phyloP scores from a whole-genome alignment of 106 monocot genomes.

The Platanthera zijinensis region DNA sequence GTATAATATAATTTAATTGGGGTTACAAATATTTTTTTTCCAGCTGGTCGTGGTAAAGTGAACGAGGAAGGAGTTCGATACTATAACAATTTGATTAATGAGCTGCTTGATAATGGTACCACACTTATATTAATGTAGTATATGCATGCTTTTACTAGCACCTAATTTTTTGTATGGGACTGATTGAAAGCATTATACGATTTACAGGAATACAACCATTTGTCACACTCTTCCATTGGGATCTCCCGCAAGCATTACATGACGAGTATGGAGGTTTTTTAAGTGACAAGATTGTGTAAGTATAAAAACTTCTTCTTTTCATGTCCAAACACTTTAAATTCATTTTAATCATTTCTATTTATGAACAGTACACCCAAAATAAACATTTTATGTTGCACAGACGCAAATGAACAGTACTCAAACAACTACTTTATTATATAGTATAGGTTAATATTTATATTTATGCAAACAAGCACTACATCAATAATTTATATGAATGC shows the following conservation, averaged over 20 bases:
- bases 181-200: neutral
- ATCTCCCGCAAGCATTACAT: constrained; percentile 37
- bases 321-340: too few relatives aligned
- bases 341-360: too few relatives aligned
- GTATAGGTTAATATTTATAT: too few relatives aligned
- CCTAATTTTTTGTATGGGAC: neutral
- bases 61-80: constrained; percentile 42
- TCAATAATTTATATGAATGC: neutral
- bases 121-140: neutral
- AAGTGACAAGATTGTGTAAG: constrained; percentile 21
- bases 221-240: constrained; percentile 57
- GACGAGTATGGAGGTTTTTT: constrained; percentile 42
- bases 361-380: too few relatives aligned
- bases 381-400: too few relatives aligned
- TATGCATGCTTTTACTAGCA: neutral
- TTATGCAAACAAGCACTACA: too few relatives aligned
- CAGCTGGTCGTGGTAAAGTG: constrained; percentile 23
- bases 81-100: constrained; percentile 55
- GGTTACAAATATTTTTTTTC: too few relatives aligned
- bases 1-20: neutral
- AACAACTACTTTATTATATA: too few relatives aligned
- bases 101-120: constrained; percentile 31
- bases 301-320: constrained; percentile 5
- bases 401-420: too few relatives aligned
- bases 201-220: constrained; percentile 35